Evolutionary conservation across 257 asterid genomes (phyloP).

Genomic region (Knoxia roxburghii): DNA sequence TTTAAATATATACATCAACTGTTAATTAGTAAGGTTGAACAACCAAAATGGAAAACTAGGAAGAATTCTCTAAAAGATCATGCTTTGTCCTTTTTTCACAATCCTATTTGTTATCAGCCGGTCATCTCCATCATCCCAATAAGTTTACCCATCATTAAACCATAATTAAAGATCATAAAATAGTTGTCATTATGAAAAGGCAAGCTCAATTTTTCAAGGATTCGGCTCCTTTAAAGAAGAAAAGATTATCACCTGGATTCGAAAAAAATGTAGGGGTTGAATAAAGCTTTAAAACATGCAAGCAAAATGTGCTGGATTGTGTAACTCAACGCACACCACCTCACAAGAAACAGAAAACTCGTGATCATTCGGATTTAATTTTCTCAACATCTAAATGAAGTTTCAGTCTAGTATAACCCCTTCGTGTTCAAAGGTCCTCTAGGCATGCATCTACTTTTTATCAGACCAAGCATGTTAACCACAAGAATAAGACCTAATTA

Average conservation of each 20-base stretch:
- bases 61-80: too few relatives aligned
- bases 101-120: too few relatives aligned
- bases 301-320: neutral
- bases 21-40: neutral
- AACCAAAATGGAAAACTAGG: neutral
- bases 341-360: neutral
- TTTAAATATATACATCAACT: neutral
- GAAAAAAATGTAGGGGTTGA: neutral
- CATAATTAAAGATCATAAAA: too few relatives aligned
- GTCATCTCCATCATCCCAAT: too few relatives aligned
- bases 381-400: neutral
- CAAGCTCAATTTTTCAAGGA: too few relatives aligned
- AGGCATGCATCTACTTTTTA: neutral
- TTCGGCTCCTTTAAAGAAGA: neutral
- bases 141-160: too few relatives aligned
- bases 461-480: neutral
- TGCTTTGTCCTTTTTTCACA: too few relatives aligned
- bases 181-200: too few relatives aligned
- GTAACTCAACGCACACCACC: neutral
- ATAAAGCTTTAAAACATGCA: neutral
- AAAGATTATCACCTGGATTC: neutral
- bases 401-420: neutral
- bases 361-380: neutral
- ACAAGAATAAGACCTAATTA: neutral
- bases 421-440: neutral